Base-by-base conservation (phyloP, 73 alveolate genomes). In the Blepharisma japonicum region DNA sequence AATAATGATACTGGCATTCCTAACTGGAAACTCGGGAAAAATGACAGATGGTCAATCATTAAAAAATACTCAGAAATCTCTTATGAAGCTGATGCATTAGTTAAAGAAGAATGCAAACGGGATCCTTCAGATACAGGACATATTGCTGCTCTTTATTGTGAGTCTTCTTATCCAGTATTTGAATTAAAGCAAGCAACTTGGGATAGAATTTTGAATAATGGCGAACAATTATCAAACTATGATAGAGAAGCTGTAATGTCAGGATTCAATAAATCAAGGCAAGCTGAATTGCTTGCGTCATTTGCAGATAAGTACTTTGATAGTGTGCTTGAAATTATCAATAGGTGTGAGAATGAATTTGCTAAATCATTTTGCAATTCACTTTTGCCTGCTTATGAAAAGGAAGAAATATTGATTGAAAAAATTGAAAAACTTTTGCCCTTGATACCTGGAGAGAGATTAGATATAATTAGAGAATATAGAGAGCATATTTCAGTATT, bases 41-140 rank as follows among this genome's bases (percentile, higher is more conserved):
- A 32, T 32, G 42, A 32, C 42, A 32, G 42, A 32, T 32, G 42
- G 42, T 32, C 42, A 32, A 32, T 32, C 42, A 32, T 32, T 32
- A 32, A 32, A 32, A 32, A 32, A 32, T 32, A 32, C 42, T 32
- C 42, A 50, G 78, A 72, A 11, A 6, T 20, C 21, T 66, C 71
- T 23, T 49, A 66, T 48, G 83, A 83, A 83, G 85, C 82, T 66
- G 55, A 55, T 9, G n/a, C 81, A 39, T 56, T 82, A 61, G 56
- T 83, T 7, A 70, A 50, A 51, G 91, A 81, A 77, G 81, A 72
- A 68, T 55, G 50, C 71, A 82, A 82, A 83, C 82, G 82, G 71
- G 87, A 86, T 78, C 68, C 71, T 68, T 86, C 94, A 39, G 82
- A 81, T 82, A 71, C 77, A 55, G 77, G 88, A 27, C 68, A 74